A percentile compares a stretch with the other conserved stretches of the same genome.
Evolutionary conservation across 352 stramenopile genomes (phyloP).

Genomic region (Pythium rhizo-oryzae): DNA sequence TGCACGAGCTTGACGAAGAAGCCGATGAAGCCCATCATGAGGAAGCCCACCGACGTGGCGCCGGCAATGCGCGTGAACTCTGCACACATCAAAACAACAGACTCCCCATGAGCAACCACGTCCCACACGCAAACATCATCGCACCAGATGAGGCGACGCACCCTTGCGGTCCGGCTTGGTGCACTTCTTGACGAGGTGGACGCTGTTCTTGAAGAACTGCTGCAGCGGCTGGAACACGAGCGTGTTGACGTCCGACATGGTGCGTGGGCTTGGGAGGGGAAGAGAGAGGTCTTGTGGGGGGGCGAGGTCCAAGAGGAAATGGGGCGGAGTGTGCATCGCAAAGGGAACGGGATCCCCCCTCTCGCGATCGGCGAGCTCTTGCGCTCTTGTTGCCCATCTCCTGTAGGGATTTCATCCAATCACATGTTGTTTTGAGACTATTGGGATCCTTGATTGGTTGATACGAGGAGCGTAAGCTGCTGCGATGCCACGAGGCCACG

Average conservation of each 20-base stretch:
- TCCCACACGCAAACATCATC: too few relatives aligned
- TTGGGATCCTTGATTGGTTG: slow-evolving; percentile 17
- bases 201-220: slow-evolving; percentile 97
- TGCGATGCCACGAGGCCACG: slow-evolving; percentile 29
- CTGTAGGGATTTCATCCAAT: slow-evolving; percentile 24
- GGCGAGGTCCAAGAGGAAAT: slow-evolving; percentile 26
- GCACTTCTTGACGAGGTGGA: slow-evolving; percentile 99
- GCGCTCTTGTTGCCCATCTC: too few relatives aligned
- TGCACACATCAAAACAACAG: slow-evolving; percentile 31
- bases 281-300: slow-evolving; percentile 9
- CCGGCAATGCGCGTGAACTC: slow-evolving; percentile 96
- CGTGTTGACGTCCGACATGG: slow-evolving; percentile 90
- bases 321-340: slow-evolving; percentile 13
- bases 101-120: too few relatives aligned
- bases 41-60: slow-evolving; percentile 96
- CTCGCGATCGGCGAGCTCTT: background rate
- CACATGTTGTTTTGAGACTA: background rate
- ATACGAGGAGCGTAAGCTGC: background rate
- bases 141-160: slow-evolving; percentile 33
- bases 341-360: slow-evolving; percentile 4
- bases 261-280: slow-evolving; percentile 4
- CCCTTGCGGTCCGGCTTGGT: slow-evolving; percentile 99
- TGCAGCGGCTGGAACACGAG: slow-evolving; percentile 96
- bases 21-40: slow-evolving; percentile 99
- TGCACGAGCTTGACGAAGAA: slow-evolving; percentile 99